Base-by-base conservation (phyloP, 352 stramenopile genomes). In the Aphanomyces invadans region DNA sequence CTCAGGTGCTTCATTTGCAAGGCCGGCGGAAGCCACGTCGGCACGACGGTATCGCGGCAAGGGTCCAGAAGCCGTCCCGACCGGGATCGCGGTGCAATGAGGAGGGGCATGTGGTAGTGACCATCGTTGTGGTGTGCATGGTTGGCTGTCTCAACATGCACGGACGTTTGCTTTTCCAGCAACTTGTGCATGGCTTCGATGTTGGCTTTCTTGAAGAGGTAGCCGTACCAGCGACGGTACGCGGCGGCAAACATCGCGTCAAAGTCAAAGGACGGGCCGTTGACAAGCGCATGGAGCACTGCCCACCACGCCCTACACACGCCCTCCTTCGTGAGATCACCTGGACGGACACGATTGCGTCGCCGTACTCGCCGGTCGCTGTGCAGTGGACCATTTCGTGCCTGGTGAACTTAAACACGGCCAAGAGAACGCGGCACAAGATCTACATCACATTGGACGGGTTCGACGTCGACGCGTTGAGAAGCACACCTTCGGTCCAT, bases 171-270 rank as follows among this genome's bases (percentile, higher is more conserved):
- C 29, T 32, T 29, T 1, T 57, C 25, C 25, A 57, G n/a, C 17
- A 33, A n/a, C 19, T 32, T 29, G 49, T 57, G 49, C 49, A 57
- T 57, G 49, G 11, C 12, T 29, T 29, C 5, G 23, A 57, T 29
- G 25, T 57, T 57, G 12, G 21, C 12, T 29, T 57, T 57, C 49
- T 57, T 57, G 25, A 57, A 57, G 21, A 57, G 25, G 29, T 33
- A 57, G 21, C 49, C 49, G 29, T 57, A 57, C 49, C 49, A 57
- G 9, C 19, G n/a, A 17, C 49, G 49, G 12, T 17, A 32, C 29
- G 49, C 49, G 5, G 15, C 23, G 7, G 25, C 11, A 33, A 57
- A 32, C 49, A 57, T 57, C 12, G 49, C 49, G 25, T 57, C 49
- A 1, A 33, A 57, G 49, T 57, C 49, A 32, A 57, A 57, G 19